These are phyloP conservation scores for Boeremia exigua DNA, from an alignment of 2,329 filamentous ascomycete genomes.

Conservation along the genomic window DNA sequence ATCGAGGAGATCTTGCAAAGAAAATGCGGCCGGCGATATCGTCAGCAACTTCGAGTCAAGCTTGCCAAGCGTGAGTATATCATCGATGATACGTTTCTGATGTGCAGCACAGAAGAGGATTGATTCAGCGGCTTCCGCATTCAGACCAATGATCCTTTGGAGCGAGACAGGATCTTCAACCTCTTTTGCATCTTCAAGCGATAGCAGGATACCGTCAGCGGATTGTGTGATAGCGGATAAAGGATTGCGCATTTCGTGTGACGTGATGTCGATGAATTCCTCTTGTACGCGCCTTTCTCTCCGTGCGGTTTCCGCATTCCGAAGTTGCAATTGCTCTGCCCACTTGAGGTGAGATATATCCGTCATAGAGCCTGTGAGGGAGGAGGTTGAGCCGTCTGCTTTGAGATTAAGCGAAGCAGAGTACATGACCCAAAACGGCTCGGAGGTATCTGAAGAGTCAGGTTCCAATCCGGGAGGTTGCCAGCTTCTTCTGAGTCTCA, in stretches of 20 bases:
- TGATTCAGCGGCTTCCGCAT: conserved; percentile 29
- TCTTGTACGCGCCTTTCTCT: conserved; percentile 27
- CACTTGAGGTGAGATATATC: conserved; percentile 46
- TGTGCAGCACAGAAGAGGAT: conserved; percentile 37
- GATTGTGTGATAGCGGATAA: conserved; percentile 37
- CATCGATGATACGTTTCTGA: conserved; percentile 38
- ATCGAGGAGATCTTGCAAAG: conserved; percentile 21
- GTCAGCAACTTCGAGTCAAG: conserved; percentile 29
- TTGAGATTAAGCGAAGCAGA: conserved; percentile 8
- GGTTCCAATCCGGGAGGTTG: conserved; percentile 1
- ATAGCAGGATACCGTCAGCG: conserved; percentile 26
- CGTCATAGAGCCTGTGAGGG: conserved; percentile 36
- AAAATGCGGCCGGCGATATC: conserved; percentile 23
- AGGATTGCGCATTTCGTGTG: conserved; percentile 40
- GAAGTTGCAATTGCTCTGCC: conserved; percentile 34
- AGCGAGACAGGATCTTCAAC: conserved; percentile 18
- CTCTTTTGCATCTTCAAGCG: conserved; percentile 16
- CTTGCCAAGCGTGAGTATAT: conserved; percentile 27
- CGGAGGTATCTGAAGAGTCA: neutral
- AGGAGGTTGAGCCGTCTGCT: neutral
- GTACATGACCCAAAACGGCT: conserved; percentile 14
- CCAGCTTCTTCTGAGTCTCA: conserved; percentile 4
- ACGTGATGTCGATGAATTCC: conserved; percentile 35
- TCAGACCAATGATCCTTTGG: conserved; percentile 15
- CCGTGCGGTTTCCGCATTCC: conserved; percentile 16